Percentiles rank a stretch among this genome's conserved stretches.
Conservation (phyloP, 2,329 filamentous ascomycete species). For the Pestalotiopsis sp. region DNA sequence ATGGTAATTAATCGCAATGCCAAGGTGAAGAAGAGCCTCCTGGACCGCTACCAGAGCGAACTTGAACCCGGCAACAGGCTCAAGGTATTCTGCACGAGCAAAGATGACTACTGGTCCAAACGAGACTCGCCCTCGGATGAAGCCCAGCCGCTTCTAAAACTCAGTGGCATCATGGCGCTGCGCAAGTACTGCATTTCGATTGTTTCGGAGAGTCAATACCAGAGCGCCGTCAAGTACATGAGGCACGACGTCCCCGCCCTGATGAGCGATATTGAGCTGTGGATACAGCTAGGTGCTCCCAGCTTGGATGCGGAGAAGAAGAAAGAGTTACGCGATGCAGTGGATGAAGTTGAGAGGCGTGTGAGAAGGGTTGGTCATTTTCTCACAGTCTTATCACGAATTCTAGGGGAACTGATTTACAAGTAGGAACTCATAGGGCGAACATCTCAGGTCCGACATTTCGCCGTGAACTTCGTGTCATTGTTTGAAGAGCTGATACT, state of each 20-base stretch:
- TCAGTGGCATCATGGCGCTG: slow-evolving; percentile 45
- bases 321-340: slow-evolving; percentile 29
- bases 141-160: slow-evolving; percentile 34
- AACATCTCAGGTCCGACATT: not conserved
- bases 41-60: slow-evolving; percentile 27
- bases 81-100: slow-evolving; percentile 47
- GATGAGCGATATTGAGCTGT: slow-evolving; percentile 42
- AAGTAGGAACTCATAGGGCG: not conserved
- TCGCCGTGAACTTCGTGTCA: not conserved
- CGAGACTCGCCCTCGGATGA: slow-evolving; percentile 26
- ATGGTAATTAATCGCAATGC: slow-evolving; percentile 41
- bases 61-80: slow-evolving; percentile 24
- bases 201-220: slow-evolving; percentile 43
- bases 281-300: slow-evolving; percentile 45
- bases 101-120: slow-evolving; percentile 42
- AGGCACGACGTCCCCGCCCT: slow-evolving; percentile 42
- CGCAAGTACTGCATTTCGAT: slow-evolving; percentile 47
- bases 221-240: slow-evolving; percentile 39
- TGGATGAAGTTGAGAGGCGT: slow-evolving; percentile 35
- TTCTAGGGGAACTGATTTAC: not conserved
- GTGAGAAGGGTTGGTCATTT: slow-evolving; percentile 15
- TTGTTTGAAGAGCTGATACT: not conserved
- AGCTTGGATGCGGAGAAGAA: slow-evolving; percentile 39
- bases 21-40: slow-evolving; percentile 32
- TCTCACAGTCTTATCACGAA: not conserved